Percentiles rank a stretch among this genome's conserved stretches.
These are phyloP conservation scores for Planoprotostelium fungivorum DNA, from an alignment of 78 protist genomes.

Conservation along the genomic window DNA sequence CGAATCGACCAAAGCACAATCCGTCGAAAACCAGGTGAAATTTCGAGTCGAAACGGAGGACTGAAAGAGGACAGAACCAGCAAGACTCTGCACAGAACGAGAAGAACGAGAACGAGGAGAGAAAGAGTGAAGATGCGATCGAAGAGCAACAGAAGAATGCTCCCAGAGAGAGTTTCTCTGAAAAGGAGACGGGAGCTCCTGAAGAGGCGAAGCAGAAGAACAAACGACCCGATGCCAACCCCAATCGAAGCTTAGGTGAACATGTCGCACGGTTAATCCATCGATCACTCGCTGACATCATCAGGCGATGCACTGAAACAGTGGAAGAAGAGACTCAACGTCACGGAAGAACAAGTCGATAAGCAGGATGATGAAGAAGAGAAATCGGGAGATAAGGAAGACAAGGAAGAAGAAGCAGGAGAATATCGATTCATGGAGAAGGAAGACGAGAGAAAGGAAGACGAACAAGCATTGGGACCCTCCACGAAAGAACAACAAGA, in stretches of 20 bases:
- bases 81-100: background rate
- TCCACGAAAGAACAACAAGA: slow-evolving; percentile 26
- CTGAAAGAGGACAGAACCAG: background rate
- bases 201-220: background rate
- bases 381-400: slow-evolving; percentile 22
- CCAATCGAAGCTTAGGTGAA: slow-evolving; percentile 35
- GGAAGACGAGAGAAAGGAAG: slow-evolving; percentile 22
- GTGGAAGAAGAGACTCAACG: slow-evolving; percentile 50
- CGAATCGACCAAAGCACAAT: background rate
- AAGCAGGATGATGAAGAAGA: slow-evolving; percentile 53
- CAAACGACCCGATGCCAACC: slow-evolving; percentile 49
- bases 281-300: no score
- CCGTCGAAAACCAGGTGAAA: slow-evolving; percentile 5
- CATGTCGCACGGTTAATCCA: background rate
- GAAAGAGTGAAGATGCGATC: slow-evolving; percentile 14
- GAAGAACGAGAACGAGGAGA: slow-evolving; percentile 16
- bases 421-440: slow-evolving; percentile 30
- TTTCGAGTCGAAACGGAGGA: background rate
- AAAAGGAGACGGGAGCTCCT: background rate
- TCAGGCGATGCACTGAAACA: slow-evolving; percentile 43
- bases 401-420: slow-evolving; percentile 45
- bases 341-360: slow-evolving; percentile 20
- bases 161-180: background rate
- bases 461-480: slow-evolving; percentile 44
- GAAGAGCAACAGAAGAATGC: background rate